Base-by-base conservation (phyloP, 768 basidiomycete genomes). In the Agrocybe pediades region DNA sequence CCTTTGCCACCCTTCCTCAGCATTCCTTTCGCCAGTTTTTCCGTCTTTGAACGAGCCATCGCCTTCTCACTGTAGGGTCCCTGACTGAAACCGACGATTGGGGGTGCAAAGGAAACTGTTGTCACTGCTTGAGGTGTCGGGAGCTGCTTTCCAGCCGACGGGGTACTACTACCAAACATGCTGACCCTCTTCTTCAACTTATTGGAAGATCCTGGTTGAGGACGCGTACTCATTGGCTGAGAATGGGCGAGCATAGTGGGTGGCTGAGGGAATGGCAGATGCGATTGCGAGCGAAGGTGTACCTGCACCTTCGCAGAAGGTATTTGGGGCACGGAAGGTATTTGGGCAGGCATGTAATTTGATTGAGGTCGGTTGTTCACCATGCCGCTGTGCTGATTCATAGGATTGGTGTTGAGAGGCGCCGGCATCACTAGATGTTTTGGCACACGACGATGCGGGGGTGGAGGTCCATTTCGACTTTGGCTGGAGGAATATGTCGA, bases 361-460 rank as follows among this genome's bases (percentile, higher is more conserved):
- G 46, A 27, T 15, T 19, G 54, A 15, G 43, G 52, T 30, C n/a
- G 50, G 6, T 44, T n/a, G n/a, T n/a, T 45, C 24, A 33, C 26
- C 33, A 13, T 36, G 13, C 33, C 33, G n/a, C n/a, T 36, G 33
- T 36, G n/a, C n/a, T n/a, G n/a, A 49, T 44, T 56, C 30, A 57
- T 53, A 15, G 48, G 39, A 51, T 54, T 54, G 25, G 51, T 67
- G 62, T 84, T 82, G 33, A 90, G 75, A 15, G 85, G 88, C 2
- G 84, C 69, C 42, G 88, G 88, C 88, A 90, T 90, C 40, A 90
- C 82, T 23, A 90, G 81, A 43, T 74, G 80, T 65, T 81, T 86
- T 3, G 88, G 88, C 40, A 84, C 61, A 66, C 63, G 73, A 55
- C 57, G 63, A 49, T 65, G 60, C n/a, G 58, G 60, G n/a, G 64